Conservation (phyloP, 176 grass and related monocot genomes). For the Melocanna baccifera region DNA sequence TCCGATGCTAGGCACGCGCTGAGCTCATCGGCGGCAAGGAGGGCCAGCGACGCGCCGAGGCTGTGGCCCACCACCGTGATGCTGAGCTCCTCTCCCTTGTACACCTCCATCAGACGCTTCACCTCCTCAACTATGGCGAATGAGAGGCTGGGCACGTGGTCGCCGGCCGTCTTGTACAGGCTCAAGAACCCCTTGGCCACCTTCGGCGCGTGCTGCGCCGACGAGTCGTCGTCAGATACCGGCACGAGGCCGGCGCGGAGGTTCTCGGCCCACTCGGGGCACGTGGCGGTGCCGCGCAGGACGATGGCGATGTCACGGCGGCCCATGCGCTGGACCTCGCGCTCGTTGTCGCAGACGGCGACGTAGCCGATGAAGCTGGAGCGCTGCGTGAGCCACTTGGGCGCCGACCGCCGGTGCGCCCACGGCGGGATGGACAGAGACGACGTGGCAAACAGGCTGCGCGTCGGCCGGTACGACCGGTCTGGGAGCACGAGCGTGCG, state of each 20-base stretch:
- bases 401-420: conserved; percentile 18
- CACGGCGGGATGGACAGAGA: conserved; percentile 55
- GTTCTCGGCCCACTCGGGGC: conserved; percentile 82
- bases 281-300: conserved; percentile 73
- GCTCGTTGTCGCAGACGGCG: conserved; percentile 65
- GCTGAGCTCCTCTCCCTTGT: conserved; percentile 74
- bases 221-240: not conserved
- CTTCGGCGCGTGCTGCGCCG: conserved; percentile 29
- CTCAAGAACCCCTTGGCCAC: conserved; percentile 66
- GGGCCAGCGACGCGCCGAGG: conserved; percentile 60
- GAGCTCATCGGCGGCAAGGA: conserved; percentile 76
- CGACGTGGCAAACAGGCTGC: conserved; percentile 70
- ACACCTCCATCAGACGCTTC: conserved; percentile 38
- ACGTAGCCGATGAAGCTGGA: conserved; percentile 70
- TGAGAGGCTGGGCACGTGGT: conserved; percentile 53
- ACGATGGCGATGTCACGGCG: conserved; percentile 70
- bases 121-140: conserved; percentile 50
- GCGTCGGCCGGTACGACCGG: conserved; percentile 47
- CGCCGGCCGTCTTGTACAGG: conserved; percentile 63
- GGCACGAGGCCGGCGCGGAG: conserved; percentile 56
- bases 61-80: conserved; percentile 74
- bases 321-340: conserved; percentile 68
- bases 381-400: conserved; percentile 44
- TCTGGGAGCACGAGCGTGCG: conserved; percentile 49
- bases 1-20: conserved; percentile 22